Evolutionary conservation across 2,329 filamentous ascomycete species (phyloP).

Genomic region (Nectriaceae sp.): DNA sequence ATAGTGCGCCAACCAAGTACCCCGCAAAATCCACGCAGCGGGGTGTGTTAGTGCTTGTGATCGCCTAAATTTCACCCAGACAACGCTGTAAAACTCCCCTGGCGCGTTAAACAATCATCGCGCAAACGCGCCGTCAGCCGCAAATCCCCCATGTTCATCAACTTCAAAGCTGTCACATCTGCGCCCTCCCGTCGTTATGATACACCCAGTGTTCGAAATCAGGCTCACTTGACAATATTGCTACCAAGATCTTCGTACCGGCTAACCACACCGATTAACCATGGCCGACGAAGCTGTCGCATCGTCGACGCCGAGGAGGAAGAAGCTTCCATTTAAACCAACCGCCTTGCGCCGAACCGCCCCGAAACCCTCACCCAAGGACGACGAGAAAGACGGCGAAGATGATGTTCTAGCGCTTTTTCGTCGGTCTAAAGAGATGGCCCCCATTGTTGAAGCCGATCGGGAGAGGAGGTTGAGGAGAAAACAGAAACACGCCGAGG

Average conservation of each 20-base stretch:
- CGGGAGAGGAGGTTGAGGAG: conserved; percentile 33
- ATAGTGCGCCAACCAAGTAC: conserved; percentile 14
- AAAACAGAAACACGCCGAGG: conserved; percentile 26
- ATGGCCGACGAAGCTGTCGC: conserved; percentile 36
- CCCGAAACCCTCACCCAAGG: conserved; percentile 24
- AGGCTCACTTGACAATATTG: not conserved
- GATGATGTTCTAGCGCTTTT: conserved; percentile 50
- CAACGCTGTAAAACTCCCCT: conserved; percentile 9
- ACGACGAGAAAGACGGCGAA: conserved; percentile 22
- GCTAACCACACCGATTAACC: conserved; percentile 3
- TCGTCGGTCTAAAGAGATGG: conserved; percentile 51
- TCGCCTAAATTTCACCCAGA: conserved; percentile 5
- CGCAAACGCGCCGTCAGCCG: not conserved
- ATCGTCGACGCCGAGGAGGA: conserved; percentile 25
- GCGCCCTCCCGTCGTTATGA: too few relatives aligned
- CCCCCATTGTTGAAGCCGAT: conserved; percentile 45
- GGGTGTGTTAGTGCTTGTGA: conserved; percentile 19
- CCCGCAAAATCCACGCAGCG: conserved; percentile 18
- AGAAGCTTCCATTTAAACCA: conserved; percentile 52
- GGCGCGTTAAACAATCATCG: conserved; percentile 21
- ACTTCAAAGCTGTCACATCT: too few relatives aligned
- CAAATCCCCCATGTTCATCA: not conserved
- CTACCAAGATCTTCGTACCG: not conserved
- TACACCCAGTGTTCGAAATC: too few relatives aligned
- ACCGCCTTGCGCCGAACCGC: conserved; percentile 42